Evolutionary conservation across 2,329 filamentous ascomycete genomes (phyloP), one percentile per base, ranked within the genome.

Genomic region (Moelleriella libera): DNA sequence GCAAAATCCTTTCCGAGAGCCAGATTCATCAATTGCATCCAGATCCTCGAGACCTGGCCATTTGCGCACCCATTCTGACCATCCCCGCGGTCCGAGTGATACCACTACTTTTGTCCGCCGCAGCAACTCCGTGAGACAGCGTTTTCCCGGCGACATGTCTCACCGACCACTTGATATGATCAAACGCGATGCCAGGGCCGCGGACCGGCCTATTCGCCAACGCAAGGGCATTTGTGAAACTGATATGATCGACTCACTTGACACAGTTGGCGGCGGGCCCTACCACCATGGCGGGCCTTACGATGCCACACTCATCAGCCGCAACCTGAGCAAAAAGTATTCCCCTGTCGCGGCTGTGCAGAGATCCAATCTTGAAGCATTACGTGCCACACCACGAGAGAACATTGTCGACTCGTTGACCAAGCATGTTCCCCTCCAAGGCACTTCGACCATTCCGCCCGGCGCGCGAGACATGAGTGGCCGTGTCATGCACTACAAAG

Each of bases 211-310:
- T 2, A 82, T 83, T 60, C 72, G 85, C 44, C 84, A 81, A 60
- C 75, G 72, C 54, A 82, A 78, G 60, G 76, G 74, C 57, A 70
- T 81, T 56, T 72, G 83, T 12, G 76, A 81, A 30, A 76, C 86
- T 2, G 89, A 97, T 62, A 71, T 74, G 7, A 92, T 97, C 57
- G 90, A 96, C 61, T 69, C 71, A 5, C 77, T 97, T 1, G 90
- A 95, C 60, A 72, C 75, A n/a, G 63, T 73, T 41, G 75, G 76
- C 45, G 74, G 73, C 14, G 21, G 21, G 21, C 66, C 74, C 2
- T 95, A 94, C 63, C 90, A 96, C 63, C 90, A 97, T 57, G 86
- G 83, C 53, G 89, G 90, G 0, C 90, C 90, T 0, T 97, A 85
- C 56, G 90, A 97, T 60, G 87, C 89, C 8, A 83, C 86, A 2